These are phyloP conservation scores for Saturnispora silvae DNA, from an alignment of 805 yeast genomes.

Conservation along the genomic window DNA sequence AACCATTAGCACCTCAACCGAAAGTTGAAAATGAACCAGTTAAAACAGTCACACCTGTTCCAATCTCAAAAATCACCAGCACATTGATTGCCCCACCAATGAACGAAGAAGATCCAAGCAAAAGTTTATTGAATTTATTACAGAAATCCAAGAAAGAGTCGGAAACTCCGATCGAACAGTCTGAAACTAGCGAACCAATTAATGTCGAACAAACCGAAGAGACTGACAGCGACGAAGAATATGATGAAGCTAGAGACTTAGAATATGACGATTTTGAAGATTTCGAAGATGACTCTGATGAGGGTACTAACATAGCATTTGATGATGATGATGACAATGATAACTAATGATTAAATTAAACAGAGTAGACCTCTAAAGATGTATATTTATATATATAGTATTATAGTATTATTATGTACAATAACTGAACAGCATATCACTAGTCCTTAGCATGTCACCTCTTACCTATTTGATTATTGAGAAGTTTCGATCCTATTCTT, in stretches of 20 bases:
- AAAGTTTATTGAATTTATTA: too few relatives aligned
- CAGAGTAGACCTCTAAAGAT: not conserved
- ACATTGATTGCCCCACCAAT: too few relatives aligned
- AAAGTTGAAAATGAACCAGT: too few relatives aligned
- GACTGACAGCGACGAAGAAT: slow-evolving; percentile 18
- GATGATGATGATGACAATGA: slow-evolving; percentile 6
- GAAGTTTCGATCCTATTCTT: slow-evolving; percentile 35
- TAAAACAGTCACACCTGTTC: too few relatives aligned
- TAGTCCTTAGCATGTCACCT: too few relatives aligned
- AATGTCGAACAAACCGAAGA: slow-evolving; percentile 9
- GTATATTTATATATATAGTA: not conserved
- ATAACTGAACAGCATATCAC: too few relatives aligned
- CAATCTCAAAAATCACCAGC: too few relatives aligned
- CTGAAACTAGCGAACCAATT: slow-evolving; percentile 11
- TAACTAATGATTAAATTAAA: not conserved
- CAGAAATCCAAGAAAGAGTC: too few relatives aligned
- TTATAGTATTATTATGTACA: not conserved
- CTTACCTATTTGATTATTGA: not conserved
- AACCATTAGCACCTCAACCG: too few relatives aligned
- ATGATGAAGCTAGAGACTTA: slow-evolving; percentile 13
- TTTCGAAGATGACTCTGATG: slow-evolving; percentile 9
- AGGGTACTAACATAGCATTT: slow-evolving; percentile 13
- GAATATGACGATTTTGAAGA: slow-evolving; percentile 16
- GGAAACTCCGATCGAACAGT: too few relatives aligned
- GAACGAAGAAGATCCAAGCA: too few relatives aligned